Conservation (phyloP, 2,329 filamentous ascomycete genomes). For the Aureobasidium subglaciale region DNA sequence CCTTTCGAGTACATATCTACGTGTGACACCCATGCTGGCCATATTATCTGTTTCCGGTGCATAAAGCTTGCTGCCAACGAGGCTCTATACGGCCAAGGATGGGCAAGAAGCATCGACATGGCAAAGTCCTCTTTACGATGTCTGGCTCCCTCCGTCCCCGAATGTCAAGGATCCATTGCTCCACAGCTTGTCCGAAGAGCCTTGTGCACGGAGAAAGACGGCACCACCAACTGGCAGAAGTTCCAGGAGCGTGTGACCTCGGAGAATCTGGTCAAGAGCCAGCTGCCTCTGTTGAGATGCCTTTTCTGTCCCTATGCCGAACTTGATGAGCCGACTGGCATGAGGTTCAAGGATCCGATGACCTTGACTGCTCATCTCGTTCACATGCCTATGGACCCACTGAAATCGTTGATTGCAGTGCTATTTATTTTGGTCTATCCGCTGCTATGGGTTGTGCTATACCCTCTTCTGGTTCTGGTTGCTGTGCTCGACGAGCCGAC, state of each 20-base stretch:
- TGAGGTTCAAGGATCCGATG: slow-evolving; percentile 33
- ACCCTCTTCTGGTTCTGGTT: slow-evolving; percentile 35
- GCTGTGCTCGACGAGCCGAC: slow-evolving; percentile 23
- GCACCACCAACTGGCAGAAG: slow-evolving; percentile 62
- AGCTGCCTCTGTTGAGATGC: slow-evolving; percentile 71
- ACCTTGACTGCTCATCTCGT: slow-evolving; percentile 35
- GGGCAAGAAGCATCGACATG: slow-evolving; percentile 70
- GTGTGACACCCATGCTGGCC: slow-evolving; percentile 57
- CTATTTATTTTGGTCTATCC: slow-evolving; percentile 49
- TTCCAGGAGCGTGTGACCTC: slow-evolving; percentile 74
- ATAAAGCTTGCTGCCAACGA: slow-evolving; percentile 76
- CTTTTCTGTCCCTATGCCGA: slow-evolving; percentile 91
- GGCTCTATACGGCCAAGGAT: slow-evolving; percentile 87
- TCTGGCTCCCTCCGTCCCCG: slow-evolving; percentile 62
- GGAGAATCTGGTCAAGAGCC: slow-evolving; percentile 65
- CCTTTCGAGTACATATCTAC: slow-evolving; percentile 67
- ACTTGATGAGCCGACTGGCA: slow-evolving; percentile 50
- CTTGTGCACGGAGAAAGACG: slow-evolving; percentile 61
- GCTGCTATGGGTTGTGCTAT: slow-evolving; percentile 43
- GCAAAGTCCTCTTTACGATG: slow-evolving; percentile 70
- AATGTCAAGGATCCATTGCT: slow-evolving; percentile 67
- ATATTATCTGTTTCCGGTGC: slow-evolving; percentile 75
- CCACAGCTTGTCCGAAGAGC: slow-evolving; percentile 64
- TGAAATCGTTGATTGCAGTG: slow-evolving; percentile 35
- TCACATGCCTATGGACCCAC: slow-evolving; percentile 24